A percentile compares a stretch with the other conserved stretches of the same genome.
Evolutionary conservation across 2,329 filamentous ascomycete species (phyloP).

Genomic region (Alternaria arborescens): DNA sequence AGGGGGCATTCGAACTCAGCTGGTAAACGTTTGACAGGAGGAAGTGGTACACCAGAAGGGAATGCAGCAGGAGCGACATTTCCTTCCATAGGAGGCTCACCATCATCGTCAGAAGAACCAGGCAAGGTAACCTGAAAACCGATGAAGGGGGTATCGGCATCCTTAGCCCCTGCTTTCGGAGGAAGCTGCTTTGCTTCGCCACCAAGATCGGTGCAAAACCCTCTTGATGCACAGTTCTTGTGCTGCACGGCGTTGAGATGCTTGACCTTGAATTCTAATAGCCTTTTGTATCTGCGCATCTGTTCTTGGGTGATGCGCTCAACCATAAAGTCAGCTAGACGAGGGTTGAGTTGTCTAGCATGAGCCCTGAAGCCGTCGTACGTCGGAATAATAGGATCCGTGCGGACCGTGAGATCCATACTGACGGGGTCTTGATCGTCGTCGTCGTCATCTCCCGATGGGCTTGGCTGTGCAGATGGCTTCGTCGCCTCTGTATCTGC

Average conservation of each 20-base stretch:
- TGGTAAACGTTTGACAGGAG: constrained; percentile 77
- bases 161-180: constrained; percentile 66
- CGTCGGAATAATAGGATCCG: constrained; percentile 75
- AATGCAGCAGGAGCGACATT: constrained; percentile 77
- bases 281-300: constrained; percentile 76
- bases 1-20: constrained; percentile 90
- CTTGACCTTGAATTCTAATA: constrained; percentile 74
- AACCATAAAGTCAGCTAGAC: constrained; percentile 72
- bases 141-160: constrained; percentile 64
- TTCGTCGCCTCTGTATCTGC: constrained; percentile 49
- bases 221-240: constrained; percentile 66
- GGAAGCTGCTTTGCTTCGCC: constrained; percentile 72
- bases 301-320: constrained; percentile 87
- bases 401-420: constrained; percentile 68
- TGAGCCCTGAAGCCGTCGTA: constrained; percentile 79
- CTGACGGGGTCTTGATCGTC: constrained; percentile 65
- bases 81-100: constrained; percentile 72
- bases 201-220: constrained; percentile 71
- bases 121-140: constrained; percentile 65
- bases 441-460: constrained; percentile 51
- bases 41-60: constrained; percentile 80
- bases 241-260: constrained; percentile 70
- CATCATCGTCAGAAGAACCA: constrained; percentile 69
- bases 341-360: constrained; percentile 77
- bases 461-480: constrained; percentile 42